Evolutionary conservation across 768 basidiomycete genomes (phyloP).

Genomic region (Suillus occidentalis): DNA sequence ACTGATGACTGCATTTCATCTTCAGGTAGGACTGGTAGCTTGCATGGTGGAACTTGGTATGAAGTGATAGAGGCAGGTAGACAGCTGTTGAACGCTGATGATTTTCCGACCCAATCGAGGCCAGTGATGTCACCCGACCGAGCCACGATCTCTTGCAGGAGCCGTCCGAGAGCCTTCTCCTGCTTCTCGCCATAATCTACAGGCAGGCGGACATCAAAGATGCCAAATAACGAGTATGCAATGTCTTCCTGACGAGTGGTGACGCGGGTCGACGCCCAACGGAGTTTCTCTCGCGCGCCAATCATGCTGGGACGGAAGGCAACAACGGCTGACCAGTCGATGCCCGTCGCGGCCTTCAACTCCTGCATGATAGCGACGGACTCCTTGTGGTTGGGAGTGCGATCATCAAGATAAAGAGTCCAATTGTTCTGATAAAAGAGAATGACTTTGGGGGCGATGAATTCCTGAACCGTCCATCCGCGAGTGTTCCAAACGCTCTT

Average conservation of each 20-base stretch:
- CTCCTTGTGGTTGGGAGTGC: neutral
- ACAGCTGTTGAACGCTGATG: neutral
- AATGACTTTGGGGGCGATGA: neutral
- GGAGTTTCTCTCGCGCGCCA: neutral
- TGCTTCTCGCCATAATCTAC: neutral
- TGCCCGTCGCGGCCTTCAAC: neutral
- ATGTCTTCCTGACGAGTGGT: neutral
- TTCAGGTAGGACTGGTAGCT: too few relatives aligned
- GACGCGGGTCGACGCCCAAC: neutral
- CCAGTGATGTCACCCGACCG: neutral
- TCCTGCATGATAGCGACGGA: neutral
- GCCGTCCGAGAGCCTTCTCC: neutral
- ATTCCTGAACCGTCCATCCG: neutral
- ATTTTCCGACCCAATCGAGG: neutral
- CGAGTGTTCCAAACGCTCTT: neutral
- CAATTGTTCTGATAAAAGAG: neutral
- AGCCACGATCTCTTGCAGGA: neutral
- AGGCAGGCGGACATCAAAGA: neutral
- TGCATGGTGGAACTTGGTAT: neutral
- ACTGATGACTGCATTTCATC: too few relatives aligned
- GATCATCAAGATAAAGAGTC: neutral
- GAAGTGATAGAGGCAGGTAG: neutral
- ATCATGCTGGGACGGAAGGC: neutral
- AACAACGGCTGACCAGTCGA: neutral
- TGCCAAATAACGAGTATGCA: neutral